phyloP scores from a whole-genome alignment of 2,329 filamentous ascomycete genomes.

The Fusarium bactridioides region DNA sequence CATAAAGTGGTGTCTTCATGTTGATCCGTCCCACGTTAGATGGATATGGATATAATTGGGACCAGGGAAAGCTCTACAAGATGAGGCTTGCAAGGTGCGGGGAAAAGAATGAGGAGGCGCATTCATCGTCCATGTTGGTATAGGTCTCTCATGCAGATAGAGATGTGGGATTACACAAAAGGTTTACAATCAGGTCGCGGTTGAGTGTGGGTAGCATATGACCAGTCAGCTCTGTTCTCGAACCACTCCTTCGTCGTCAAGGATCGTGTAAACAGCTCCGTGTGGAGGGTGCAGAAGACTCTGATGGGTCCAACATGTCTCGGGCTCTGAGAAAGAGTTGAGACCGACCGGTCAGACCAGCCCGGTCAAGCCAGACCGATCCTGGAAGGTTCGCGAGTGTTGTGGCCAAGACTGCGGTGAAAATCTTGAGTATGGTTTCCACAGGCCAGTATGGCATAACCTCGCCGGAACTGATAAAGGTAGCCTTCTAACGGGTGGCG shows the following conservation, averaged over 20 bases:
- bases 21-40: slow-evolving; percentile 30
- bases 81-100: slow-evolving; percentile 33
- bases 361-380: slow-evolving; percentile 7
- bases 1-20: slow-evolving; percentile 21
- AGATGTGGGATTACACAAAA: slow-evolving; percentile 38
- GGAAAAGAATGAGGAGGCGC: slow-evolving; percentile 28
- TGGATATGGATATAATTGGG: slow-evolving; percentile 13
- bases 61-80: slow-evolving; percentile 18
- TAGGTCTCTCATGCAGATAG: slow-evolving; percentile 21
- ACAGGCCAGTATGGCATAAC: neutral
- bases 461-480: neutral
- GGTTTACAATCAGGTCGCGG: slow-evolving; percentile 24
- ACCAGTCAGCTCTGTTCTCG: slow-evolving; percentile 11
- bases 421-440: neutral
- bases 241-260: slow-evolving; percentile 2
- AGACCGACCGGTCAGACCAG: slow-evolving; percentile 12
- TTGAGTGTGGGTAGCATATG: slow-evolving; percentile 31
- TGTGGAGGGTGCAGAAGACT: slow-evolving; percentile 5
- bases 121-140: neutral
- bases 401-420: neutral
- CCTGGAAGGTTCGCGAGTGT: neutral
- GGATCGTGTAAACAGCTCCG: slow-evolving; percentile 23
- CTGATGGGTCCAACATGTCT: slow-evolving; percentile 9
- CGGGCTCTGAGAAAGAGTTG: slow-evolving; percentile 2
- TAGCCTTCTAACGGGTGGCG: slow-evolving; percentile 42